Conservation (phyloP, 2,329 filamentous ascomycete genomes). For the Lecanoromycetidae sp. region DNA sequence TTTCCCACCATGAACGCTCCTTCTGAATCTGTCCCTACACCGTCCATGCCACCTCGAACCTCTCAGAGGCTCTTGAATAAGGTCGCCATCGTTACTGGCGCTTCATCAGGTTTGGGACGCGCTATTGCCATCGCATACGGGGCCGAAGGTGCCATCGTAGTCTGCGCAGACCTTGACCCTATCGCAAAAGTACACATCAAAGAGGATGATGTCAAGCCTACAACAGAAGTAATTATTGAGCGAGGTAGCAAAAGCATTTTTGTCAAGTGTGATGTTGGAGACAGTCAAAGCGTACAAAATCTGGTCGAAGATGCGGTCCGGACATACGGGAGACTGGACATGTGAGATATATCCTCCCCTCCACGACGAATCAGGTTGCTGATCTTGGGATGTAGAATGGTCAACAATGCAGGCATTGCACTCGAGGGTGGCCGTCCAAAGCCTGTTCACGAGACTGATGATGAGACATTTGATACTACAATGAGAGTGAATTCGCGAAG, state of each 20-base stretch:
- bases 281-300: constrained; percentile 26
- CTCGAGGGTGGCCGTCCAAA: background rate
- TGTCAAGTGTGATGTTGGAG: constrained; percentile 24
- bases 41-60: too few species aligned
- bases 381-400: constrained; percentile 25
- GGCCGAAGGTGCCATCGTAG: constrained; percentile 31
- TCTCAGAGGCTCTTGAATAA: constrained; percentile 26
- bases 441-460: constrained; percentile 35
- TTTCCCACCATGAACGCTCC: too few species aligned
- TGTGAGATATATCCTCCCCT: constrained; percentile 22
- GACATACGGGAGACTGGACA: constrained; percentile 32
- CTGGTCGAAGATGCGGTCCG: constrained; percentile 28
- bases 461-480: constrained; percentile 34
- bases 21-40: too few species aligned
- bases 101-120: constrained; percentile 36
- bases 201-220: constrained; percentile 18
- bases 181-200: background rate
- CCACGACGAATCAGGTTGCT: background rate
- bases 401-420: constrained; percentile 39
- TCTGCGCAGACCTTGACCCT: constrained; percentile 32
- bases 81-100: constrained; percentile 34
- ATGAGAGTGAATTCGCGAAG: constrained; percentile 29
- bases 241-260: background rate
- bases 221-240: background rate
- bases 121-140: constrained; percentile 34